A percentile compares a stretch with the other conserved stretches of the same genome.
These are phyloP conservation scores for Syzygium syzygioides DNA, from an alignment of 441 rosid genomes.

Conservation along the genomic window DNA sequence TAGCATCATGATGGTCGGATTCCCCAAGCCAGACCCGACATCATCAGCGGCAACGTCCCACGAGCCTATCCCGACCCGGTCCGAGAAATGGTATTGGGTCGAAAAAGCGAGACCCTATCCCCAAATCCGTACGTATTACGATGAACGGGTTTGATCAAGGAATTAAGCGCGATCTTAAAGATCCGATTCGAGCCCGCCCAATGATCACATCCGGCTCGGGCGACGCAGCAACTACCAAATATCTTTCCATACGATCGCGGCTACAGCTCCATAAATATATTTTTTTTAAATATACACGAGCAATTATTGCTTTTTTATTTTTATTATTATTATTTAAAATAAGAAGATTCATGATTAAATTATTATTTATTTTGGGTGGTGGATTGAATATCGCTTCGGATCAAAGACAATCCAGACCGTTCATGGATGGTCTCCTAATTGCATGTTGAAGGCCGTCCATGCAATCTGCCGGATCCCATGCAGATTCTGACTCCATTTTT, in stretches of 20 bases:
- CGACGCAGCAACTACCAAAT: too few relatives aligned
- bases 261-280: too few relatives aligned
- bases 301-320: neutral
- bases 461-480: neutral
- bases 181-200: too few relatives aligned
- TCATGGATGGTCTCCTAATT: neutral
- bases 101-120: accelerated
- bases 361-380: neutral
- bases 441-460: neutral
- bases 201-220: too few relatives aligned
- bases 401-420: neutral
- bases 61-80: neutral
- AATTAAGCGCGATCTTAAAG: too few relatives aligned
- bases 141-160: too few relatives aligned
- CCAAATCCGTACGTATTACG: accelerated
- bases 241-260: too few relatives aligned
- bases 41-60: accelerated
- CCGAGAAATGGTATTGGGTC: accelerated
- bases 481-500: neutral
- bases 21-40: neutral
- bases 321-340: neutral
- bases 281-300: neutral
- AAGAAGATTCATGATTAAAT: neutral
- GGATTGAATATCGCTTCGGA: neutral
- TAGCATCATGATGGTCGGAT: neutral